Evolutionary conservation across 83 land plant genomes (phyloP).

Genomic region (Picea engelmannii): DNA sequence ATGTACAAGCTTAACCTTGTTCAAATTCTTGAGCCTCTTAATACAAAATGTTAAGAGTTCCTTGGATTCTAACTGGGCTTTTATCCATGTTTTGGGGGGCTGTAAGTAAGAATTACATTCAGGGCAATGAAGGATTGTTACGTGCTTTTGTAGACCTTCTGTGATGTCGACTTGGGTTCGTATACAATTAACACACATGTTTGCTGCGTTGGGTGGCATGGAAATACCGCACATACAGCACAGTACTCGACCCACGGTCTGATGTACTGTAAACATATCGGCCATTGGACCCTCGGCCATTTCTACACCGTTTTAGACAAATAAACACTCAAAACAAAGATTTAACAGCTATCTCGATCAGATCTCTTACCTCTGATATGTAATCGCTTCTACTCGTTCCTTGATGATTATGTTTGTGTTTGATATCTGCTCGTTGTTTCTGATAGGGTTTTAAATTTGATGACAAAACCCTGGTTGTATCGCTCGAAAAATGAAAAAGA

Average conservation of each 20-base stretch:
- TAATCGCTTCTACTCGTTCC: too few species aligned
- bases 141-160: constrained; percentile 70
- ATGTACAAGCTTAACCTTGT: constrained; percentile 56
- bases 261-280: constrained; percentile 67
- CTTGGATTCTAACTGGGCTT: constrained; percentile 63
- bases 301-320: not conserved
- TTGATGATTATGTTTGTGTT: too few species aligned
- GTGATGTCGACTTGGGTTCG: constrained; percentile 82
- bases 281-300: constrained; percentile 25
- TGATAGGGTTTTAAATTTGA: too few species aligned
- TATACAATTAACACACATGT: constrained; percentile 84
- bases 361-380: too few species aligned
- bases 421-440: too few species aligned
- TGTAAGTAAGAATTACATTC: constrained; percentile 67
- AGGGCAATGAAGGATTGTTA: constrained; percentile 59
- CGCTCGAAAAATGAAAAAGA: too few species aligned
- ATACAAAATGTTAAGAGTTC: constrained; percentile 79
- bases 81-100: constrained; percentile 79
- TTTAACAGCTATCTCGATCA: not conserved
- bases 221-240: constrained; percentile 81
- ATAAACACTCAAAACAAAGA: not conserved
- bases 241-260: constrained; percentile 73
- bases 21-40: constrained; percentile 62
- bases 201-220: constrained; percentile 81
- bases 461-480: too few species aligned